These are phyloP conservation scores for Mycena olivaceomarginata DNA, from an alignment of 768 basidiomycete species.

Conservation along the genomic window DNA sequence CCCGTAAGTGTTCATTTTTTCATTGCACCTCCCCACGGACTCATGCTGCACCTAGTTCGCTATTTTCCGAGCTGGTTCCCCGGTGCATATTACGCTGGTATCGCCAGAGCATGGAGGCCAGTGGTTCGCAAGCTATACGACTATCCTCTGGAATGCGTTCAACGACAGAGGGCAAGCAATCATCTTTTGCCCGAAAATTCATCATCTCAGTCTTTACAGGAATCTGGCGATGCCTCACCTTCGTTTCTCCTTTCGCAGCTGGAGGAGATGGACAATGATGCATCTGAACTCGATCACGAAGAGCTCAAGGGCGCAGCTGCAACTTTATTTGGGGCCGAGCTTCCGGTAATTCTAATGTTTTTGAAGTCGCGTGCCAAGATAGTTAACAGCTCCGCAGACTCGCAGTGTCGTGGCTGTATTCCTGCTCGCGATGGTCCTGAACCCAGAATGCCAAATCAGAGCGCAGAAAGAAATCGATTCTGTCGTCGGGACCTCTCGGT, in stretches of 20 bases:
- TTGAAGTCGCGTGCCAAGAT: neutral
- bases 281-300: slow-evolving; percentile 14
- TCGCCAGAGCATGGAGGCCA: slow-evolving; percentile 30
- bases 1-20: slow-evolving; percentile 38
- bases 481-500: slow-evolving; percentile 48
- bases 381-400: slow-evolving; percentile 40
- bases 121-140: slow-evolving; percentile 33
- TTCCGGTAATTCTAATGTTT: slow-evolving; percentile 37
- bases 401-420: slow-evolving; percentile 46
- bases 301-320: slow-evolving; percentile 43
- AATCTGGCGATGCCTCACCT: slow-evolving; percentile 39
- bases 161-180: slow-evolving; percentile 32
- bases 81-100: slow-evolving; percentile 48
- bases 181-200: slow-evolving; percentile 10
- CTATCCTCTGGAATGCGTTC: slow-evolving; percentile 34
- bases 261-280: slow-evolving; percentile 39
- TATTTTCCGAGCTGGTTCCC: slow-evolving; percentile 58
- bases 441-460: slow-evolving; percentile 52
- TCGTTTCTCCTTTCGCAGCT: slow-evolving; percentile 46
- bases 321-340: slow-evolving; percentile 42
- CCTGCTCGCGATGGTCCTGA: slow-evolving; percentile 54
- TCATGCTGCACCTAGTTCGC: slow-evolving; percentile 34
- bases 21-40: neutral
- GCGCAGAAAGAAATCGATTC: slow-evolving; percentile 55
- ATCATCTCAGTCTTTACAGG: slow-evolving; percentile 29